Evolutionary conservation across 164 flowering plant species (phyloP).

Genomic region (Magnolia sinica): DNA sequence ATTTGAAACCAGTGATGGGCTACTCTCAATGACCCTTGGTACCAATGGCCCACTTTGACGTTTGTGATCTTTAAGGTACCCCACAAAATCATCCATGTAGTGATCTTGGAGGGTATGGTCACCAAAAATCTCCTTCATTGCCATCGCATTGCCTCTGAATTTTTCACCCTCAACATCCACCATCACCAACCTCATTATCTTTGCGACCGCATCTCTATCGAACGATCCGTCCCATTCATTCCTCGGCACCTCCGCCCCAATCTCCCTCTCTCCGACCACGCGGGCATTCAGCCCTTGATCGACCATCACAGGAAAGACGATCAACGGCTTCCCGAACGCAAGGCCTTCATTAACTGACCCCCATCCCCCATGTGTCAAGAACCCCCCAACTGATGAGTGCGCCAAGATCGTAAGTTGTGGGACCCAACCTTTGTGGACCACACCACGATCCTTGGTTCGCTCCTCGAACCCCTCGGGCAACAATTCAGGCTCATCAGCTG

Average conservation of each 20-base stretch:
- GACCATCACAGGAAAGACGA: conserved; percentile 25
- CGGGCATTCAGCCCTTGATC: conserved; percentile 40
- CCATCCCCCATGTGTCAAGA: conserved; percentile 33
- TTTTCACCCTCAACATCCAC: conserved; percentile 10
- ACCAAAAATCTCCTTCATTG: conserved; percentile 5
- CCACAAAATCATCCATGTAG: conserved; percentile 1
- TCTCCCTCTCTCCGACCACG: conserved; percentile 33
- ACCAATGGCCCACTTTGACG: not conserved
- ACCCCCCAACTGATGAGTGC: conserved; percentile 41
- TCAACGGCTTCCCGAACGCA: conserved; percentile 28
- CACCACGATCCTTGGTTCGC: conserved; percentile 22
- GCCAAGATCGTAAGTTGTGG: conserved; percentile 38
- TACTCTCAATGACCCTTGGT: not conserved
- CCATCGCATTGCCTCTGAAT: not conserved
- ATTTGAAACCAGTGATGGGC: not conserved
- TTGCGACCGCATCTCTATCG: conserved; percentile 24
- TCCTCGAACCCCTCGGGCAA: conserved; percentile 27
- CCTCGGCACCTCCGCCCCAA: conserved; percentile 34
- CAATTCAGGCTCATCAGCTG: conserved; percentile 6
- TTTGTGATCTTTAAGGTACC: conserved; percentile 1
- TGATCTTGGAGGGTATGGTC: conserved; percentile 7
- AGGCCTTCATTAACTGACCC: conserved; percentile 33
- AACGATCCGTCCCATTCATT: conserved; percentile 32
- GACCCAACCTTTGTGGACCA: conserved; percentile 39
- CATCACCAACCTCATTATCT: conserved; percentile 28